A percentile compares a stretch with the other conserved stretches of the same genome.
These are phyloP conservation scores for Xanthoconium separans DNA, from an alignment of 1,284 basidiomycete genomes.

Conservation along the genomic window DNA sequence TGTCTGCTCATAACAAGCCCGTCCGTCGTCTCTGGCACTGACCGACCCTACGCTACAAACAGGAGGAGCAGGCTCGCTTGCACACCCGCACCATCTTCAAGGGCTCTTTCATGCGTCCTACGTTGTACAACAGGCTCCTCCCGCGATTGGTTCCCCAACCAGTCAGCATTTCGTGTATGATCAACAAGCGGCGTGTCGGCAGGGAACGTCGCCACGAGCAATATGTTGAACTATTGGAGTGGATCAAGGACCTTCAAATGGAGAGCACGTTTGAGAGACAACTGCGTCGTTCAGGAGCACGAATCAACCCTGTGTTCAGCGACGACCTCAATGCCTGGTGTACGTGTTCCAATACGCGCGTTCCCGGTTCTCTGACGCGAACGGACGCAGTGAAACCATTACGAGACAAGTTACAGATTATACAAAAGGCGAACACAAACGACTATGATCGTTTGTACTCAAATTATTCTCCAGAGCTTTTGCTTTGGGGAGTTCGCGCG, in stretches of 20 bases:
- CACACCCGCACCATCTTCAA: constrained; percentile 63
- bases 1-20: constrained; percentile 16
- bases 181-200: constrained; percentile 52
- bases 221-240: constrained; percentile 35
- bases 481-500: constrained; percentile 50
- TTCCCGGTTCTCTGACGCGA: constrained; percentile 3
- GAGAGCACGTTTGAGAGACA: constrained; percentile 59
- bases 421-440: constrained; percentile 36
- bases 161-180: constrained; percentile 63
- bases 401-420: constrained; percentile 17
- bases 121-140: constrained; percentile 62
- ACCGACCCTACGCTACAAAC: constrained; percentile 2
- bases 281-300: constrained; percentile 26
- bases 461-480: constrained; percentile 48
- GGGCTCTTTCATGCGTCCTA: constrained; percentile 62
- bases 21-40: background rate
- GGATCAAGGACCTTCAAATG: constrained; percentile 43
- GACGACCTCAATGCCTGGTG: constrained; percentile 25
- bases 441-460: constrained; percentile 42
- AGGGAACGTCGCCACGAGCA: constrained; percentile 46
- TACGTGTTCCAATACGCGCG: constrained; percentile 13
- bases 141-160: constrained; percentile 82
- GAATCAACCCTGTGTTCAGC: constrained; percentile 19
- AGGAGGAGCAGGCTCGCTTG: constrained; percentile 51
- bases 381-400: constrained; percentile 24